A percentile compares a stretch with the other conserved stretches of the same genome.
phyloP scores from a whole-genome alignment of 2,329 filamentous ascomycete genomes.

The Calonectria fujianensis region DNA sequence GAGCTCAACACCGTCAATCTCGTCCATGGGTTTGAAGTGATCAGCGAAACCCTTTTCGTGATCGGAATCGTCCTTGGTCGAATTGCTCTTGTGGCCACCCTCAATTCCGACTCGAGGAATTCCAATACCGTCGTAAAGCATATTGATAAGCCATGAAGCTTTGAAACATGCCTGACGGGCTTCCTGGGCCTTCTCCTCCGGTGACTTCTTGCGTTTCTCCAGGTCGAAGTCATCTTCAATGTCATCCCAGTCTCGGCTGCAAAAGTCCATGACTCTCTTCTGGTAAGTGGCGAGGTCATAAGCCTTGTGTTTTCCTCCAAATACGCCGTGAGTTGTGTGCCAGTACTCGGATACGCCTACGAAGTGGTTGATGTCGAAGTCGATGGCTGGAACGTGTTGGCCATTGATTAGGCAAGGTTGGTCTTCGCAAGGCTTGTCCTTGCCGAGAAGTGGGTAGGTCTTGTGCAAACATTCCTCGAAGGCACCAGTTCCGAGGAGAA shows the following conservation, averaged over 20 bases:
- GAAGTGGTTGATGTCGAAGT: conserved; percentile 98
- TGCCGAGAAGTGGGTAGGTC: conserved; percentile 91
- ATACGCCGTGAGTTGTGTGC: conserved; percentile 98
- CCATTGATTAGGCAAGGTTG: conserved; percentile 92
- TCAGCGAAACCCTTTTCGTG: conserved; percentile 83
- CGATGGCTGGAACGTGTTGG: conserved; percentile 93
- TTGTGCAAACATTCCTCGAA: conserved; percentile 89
- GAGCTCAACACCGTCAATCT: conserved; percentile 92
- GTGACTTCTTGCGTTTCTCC: conserved; percentile 79
- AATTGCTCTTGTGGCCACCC: conserved; percentile 77
- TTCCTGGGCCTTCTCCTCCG: conserved; percentile 85
- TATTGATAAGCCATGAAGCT: conserved; percentile 97
- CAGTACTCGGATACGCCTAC: conserved; percentile 98
- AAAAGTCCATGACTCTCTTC: conserved; percentile 88
- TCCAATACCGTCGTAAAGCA: conserved; percentile 96
- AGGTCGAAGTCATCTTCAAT: conserved; percentile 83
- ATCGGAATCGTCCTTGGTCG: conserved; percentile 81
- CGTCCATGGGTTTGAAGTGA: conserved; percentile 94
- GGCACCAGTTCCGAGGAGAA: conserved; percentile 86
- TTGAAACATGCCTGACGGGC: conserved; percentile 97
- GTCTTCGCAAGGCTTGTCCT: conserved; percentile 89
- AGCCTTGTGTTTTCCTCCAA: conserved; percentile 84
- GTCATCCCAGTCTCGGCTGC: conserved; percentile 85
- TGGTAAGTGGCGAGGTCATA: conserved; percentile 96
- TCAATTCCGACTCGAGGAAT: conserved; percentile 91